Conservation (phyloP, 108 stramenopile genomes). For the Schizochytrium sp. region DNA sequence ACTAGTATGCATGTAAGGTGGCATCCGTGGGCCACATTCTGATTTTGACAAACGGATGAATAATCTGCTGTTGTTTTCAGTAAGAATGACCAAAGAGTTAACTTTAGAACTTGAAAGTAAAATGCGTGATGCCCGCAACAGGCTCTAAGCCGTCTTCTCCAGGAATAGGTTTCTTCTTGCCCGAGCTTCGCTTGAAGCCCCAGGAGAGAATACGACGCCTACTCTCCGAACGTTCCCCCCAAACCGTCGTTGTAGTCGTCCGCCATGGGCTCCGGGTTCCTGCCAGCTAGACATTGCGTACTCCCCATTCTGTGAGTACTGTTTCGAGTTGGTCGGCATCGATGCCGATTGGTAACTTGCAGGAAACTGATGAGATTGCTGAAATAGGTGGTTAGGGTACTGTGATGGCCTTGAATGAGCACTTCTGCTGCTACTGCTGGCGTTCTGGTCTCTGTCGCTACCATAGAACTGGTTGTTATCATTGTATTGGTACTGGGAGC, state of each 20-base stretch:
- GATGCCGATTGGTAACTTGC: no score
- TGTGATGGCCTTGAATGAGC: no score
- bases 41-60: neutral
- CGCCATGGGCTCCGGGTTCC: neutral
- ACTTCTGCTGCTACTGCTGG: no score
- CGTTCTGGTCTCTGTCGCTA: no score
- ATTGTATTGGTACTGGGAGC: no score
- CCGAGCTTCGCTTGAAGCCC: constrained; percentile 1
- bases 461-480: no score
- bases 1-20: no score
- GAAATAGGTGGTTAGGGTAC: no score
- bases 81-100: neutral
- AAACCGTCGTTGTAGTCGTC: neutral
- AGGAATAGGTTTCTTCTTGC: neutral
- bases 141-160: neutral
- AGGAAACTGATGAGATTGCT: no score
- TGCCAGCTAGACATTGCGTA: neutral
- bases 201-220: neutral
- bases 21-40: neutral
- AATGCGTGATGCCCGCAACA: neutral
- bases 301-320: no score
- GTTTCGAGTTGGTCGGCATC: no score
- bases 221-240: neutral
- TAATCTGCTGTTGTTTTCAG: neutral
- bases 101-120: neutral